These are phyloP conservation scores for Fusarium hainanense DNA, from an alignment of 2,329 filamentous ascomycete genomes.

Conservation along the genomic window DNA sequence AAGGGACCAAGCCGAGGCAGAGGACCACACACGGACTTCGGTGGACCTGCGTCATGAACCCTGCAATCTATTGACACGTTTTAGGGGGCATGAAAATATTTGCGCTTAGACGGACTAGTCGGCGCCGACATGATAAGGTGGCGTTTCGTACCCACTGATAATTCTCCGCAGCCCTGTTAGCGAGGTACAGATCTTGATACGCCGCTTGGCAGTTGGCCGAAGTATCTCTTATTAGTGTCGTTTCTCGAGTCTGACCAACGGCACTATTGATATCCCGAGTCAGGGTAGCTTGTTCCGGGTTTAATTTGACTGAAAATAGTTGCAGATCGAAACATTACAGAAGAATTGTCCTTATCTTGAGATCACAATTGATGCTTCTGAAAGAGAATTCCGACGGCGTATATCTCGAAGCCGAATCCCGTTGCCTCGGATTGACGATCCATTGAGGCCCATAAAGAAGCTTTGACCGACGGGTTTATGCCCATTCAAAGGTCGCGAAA, in stretches of 20 bases:
- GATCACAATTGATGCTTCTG: neutral
- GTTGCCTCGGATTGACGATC: slow-evolving; percentile 24
- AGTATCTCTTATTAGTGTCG: neutral
- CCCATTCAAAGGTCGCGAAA: slow-evolving; percentile 8
- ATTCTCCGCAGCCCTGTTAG: slow-evolving; percentile 19
- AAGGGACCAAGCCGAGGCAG: slow-evolving; percentile 12
- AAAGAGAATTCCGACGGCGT: neutral
- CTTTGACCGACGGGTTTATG: slow-evolving; percentile 9
- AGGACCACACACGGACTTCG: slow-evolving; percentile 1
- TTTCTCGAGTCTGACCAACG: neutral
- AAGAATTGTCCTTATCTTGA: neutral
- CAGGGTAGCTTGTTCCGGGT: neutral
- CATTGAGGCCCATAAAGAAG: slow-evolving; percentile 6
- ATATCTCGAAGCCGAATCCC: slow-evolving; percentile 14
- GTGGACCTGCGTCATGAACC: slow-evolving; percentile 15
- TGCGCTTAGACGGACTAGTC: slow-evolving; percentile 1
- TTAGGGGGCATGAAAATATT: slow-evolving; percentile 24
- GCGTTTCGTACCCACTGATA: slow-evolving; percentile 1
- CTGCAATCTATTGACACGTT: slow-evolving; percentile 16
- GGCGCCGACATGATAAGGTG: slow-evolving; percentile 10
- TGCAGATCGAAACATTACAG: neutral
- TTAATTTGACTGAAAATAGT: neutral
- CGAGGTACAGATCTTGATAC: neutral
- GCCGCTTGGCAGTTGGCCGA: neutral
- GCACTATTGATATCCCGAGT: neutral